Evolutionary conservation across 1,284 basidiomycete species (phyloP), one percentile per base, ranked within the genome.

Genomic region (Malassezia sp.): DNA sequence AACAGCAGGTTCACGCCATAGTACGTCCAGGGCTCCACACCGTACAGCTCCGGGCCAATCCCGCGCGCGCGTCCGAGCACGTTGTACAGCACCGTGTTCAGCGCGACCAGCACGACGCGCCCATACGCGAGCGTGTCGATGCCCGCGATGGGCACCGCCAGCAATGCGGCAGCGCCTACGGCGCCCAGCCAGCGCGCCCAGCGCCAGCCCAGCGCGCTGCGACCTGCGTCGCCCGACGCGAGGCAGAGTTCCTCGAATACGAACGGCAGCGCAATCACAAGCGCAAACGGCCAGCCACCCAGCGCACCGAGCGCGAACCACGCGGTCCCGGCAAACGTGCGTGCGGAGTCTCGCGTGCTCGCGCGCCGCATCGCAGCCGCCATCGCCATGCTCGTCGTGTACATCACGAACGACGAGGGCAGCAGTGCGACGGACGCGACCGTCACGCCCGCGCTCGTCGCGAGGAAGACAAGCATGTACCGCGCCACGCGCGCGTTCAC

Each of bases 371-470:
- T 74, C 3, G 80, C 80, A 58, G 78, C 85, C 0, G 86, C 79
- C 54, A 80, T 83, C 1, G 86, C 91, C 37, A 91, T 73, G 53
- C 83, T 81, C 36, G 80, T 83, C 26, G 84, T 79, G 71, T 89
- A 89, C 86, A 99, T 88, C 2, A 88, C 81, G 64, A 96, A 95
- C 1, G 85, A 82, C 7, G 93, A 96, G 0, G 93, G 90, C n/a
- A 70, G 49, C 14, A 70, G 52, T 1, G 65, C 65, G 32, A 82
- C 75, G 33, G 87, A 79, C 5, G 90, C 84, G 57, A 80, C 84
- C 83, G 84, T 95, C 83, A 96, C 86, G 48, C 89, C 93, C 8
- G 90, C 82, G 59, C 81, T 89, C 61, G 83, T 79, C 30, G 86
- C 70, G 48, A 91, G 74, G 66, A 85, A 79, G 71, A 90, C 83